Conservation (phyloP, 2,329 filamentous ascomycete genomes). For the Talaromyces funiculosus region DNA sequence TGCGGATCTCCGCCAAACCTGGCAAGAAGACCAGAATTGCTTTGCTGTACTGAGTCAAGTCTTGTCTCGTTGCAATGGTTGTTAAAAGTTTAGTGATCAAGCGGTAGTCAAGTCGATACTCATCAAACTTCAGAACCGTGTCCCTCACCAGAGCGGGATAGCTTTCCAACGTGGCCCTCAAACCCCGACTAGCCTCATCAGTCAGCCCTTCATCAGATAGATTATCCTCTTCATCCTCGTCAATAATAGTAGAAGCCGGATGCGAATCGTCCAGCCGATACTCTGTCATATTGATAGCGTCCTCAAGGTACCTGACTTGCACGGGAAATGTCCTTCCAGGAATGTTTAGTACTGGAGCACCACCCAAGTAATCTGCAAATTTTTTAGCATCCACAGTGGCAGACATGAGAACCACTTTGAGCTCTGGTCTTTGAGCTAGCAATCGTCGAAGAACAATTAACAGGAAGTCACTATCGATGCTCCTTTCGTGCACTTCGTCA, state of each 20-base stretch:
- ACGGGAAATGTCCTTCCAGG: slow-evolving; percentile 94
- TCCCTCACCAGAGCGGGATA: slow-evolving; percentile 74
- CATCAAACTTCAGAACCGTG: slow-evolving; percentile 72
- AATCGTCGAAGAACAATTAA: slow-evolving; percentile 86
- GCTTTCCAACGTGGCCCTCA: slow-evolving; percentile 59
- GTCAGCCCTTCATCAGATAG: slow-evolving; percentile 43
- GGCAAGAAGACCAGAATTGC: slow-evolving; percentile 93
- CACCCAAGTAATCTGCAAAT: slow-evolving; percentile 82
- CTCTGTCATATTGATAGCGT: slow-evolving; percentile 81
- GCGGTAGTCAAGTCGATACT: slow-evolving; percentile 87
- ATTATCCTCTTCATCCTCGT: slow-evolving; percentile 42
- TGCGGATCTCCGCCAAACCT: slow-evolving; percentile 86
- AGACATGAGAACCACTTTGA: slow-evolving; percentile 96
- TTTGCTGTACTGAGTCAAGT: slow-evolving; percentile 69
- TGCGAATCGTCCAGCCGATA: slow-evolving; percentile 63
- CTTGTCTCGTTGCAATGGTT: slow-evolving; percentile 64
- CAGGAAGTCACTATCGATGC: slow-evolving; percentile 94
- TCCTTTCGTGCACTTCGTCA: slow-evolving; percentile 95
- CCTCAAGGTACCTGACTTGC: slow-evolving; percentile 79
- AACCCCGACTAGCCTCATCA: slow-evolving; percentile 49
- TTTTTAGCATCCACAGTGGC: slow-evolving; percentile 89
- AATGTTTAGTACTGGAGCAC: slow-evolving; percentile 81
- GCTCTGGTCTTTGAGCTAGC: slow-evolving; percentile 66
- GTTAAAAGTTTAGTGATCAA: slow-evolving; percentile 74
- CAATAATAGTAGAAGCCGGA: slow-evolving; percentile 31